phyloP scores from a whole-genome alignment of 2,329 filamentous ascomycete species.

The Pseudocercospora fuligena region DNA sequence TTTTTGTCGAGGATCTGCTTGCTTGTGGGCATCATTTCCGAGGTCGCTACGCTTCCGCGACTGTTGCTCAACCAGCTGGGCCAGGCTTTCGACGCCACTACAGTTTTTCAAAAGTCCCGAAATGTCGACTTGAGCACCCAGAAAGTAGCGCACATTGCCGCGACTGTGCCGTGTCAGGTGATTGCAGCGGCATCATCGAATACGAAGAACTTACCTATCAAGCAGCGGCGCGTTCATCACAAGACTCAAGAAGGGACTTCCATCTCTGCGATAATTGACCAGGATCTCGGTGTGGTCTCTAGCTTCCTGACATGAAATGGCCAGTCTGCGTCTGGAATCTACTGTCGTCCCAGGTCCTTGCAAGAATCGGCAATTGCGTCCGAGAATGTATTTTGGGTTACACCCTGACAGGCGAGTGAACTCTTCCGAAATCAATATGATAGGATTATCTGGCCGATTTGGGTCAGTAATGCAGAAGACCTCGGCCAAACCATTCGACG shows the following conservation, averaged over 20 bases:
- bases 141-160: slow-evolving; percentile 70
- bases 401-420: slow-evolving; percentile 77
- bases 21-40: slow-evolving; percentile 31
- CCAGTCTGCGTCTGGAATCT: slow-evolving; percentile 64
- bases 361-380: slow-evolving; percentile 77
- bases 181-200: slow-evolving; percentile 53
- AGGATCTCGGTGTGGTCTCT: slow-evolving; percentile 74
- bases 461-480: slow-evolving; percentile 79
- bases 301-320: slow-evolving; percentile 63
- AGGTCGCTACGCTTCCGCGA: slow-evolving; percentile 24
- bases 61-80: slow-evolving; percentile 17
- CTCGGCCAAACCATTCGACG: slow-evolving; percentile 74
- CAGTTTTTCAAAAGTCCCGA: slow-evolving; percentile 70
- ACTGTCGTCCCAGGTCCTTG: slow-evolving; percentile 73
- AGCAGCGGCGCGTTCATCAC: slow-evolving; percentile 75
- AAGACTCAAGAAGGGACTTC: slow-evolving; percentile 76
- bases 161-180: slow-evolving; percentile 51
- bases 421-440: slow-evolving; percentile 76
- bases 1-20: background rate
- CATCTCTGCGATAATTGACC: slow-evolving; percentile 75
- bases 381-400: slow-evolving; percentile 71
- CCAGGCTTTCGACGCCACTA: slow-evolving; percentile 66
- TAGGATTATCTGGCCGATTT: slow-evolving; percentile 72
- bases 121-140: slow-evolving; percentile 74
- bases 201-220: slow-evolving; percentile 48